phyloP scores from a whole-genome alignment of 345 rosid species.

The Angophora floribunda region DNA sequence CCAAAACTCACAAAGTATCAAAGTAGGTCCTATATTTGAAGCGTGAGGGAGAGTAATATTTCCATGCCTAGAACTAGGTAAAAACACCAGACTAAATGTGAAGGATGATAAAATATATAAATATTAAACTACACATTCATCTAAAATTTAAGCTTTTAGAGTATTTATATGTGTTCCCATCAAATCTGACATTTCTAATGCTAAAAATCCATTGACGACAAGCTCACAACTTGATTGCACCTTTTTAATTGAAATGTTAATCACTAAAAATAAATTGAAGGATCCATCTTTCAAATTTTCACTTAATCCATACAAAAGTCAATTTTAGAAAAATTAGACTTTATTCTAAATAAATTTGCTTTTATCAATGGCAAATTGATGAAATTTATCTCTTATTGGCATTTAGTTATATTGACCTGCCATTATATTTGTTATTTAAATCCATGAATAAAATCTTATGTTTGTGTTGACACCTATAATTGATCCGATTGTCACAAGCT shows the following conservation, averaged over 20 bases:
- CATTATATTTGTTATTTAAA: background rate
- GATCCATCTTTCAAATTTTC: background rate
- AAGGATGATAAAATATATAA: background rate
- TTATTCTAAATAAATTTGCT: background rate
- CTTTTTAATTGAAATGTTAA: background rate
- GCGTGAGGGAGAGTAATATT: background rate
- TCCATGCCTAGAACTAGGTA: background rate
- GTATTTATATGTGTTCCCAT: background rate
- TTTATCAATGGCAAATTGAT: background rate
- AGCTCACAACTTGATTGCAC: background rate
- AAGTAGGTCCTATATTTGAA: background rate
- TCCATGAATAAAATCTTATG: background rate
- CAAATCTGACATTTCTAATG: background rate
- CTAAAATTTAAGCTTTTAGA: background rate
- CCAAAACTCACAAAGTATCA: background rate
- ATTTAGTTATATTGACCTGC: background rate
- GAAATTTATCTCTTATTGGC: background rate
- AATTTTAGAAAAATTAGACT: background rate
- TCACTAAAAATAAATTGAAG: background rate
- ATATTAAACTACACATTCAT: background rate
- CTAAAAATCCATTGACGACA: background rate
- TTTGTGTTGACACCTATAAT: background rate
- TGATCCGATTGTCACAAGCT: too few relatives aligned
- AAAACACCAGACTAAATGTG: background rate
- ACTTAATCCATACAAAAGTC: background rate